phyloP scores from a whole-genome alignment of 1,284 basidiomycete genomes.

The Sutorius eximius region DNA sequence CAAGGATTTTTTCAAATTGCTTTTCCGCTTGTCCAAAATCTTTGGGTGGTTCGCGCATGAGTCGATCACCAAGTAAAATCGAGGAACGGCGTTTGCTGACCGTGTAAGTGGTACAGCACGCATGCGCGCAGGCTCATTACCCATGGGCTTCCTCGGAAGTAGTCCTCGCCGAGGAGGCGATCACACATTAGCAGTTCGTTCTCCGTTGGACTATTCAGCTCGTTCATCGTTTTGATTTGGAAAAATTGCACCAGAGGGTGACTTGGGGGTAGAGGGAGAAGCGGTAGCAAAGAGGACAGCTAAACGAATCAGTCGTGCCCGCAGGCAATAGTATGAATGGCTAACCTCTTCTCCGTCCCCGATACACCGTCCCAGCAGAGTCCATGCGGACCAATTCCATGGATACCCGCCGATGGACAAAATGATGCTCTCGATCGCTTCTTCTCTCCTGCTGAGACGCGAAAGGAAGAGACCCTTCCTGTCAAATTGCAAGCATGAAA shows the following conservation, averaged over 20 bases:
- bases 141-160: conserved; percentile 85
- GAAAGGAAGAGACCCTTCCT: conserved; percentile 82
- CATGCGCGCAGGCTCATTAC: conserved; percentile 84
- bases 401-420: conserved; percentile 79
- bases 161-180: conserved; percentile 64
- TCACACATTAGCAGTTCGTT: conserved; percentile 79
- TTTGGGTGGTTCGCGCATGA: conserved; percentile 34
- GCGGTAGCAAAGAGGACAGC: conserved; percentile 63
- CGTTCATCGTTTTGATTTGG: conserved; percentile 86
- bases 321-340: neutral
- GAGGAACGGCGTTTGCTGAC: conserved; percentile 43
- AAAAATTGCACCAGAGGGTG: conserved; percentile 86
- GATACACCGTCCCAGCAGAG: conserved; percentile 76
- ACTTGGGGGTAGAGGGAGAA: conserved; percentile 63
- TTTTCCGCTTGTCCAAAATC: conserved; percentile 84
- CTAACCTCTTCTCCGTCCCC: conserved; percentile 88
- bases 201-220: conserved; percentile 85
- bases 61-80: neutral
- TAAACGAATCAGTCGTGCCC: conserved; percentile 34
- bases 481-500: conserved; percentile 5
- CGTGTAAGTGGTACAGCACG: conserved; percentile 87
- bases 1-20: conserved; percentile 81
- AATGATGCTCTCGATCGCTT: conserved; percentile 83
- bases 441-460: conserved; percentile 75
- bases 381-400: conserved; percentile 98